Evolutionary conservation across 2,329 filamentous ascomycete genomes (phyloP).

Genomic region (Cordyceps cicadae): DNA sequence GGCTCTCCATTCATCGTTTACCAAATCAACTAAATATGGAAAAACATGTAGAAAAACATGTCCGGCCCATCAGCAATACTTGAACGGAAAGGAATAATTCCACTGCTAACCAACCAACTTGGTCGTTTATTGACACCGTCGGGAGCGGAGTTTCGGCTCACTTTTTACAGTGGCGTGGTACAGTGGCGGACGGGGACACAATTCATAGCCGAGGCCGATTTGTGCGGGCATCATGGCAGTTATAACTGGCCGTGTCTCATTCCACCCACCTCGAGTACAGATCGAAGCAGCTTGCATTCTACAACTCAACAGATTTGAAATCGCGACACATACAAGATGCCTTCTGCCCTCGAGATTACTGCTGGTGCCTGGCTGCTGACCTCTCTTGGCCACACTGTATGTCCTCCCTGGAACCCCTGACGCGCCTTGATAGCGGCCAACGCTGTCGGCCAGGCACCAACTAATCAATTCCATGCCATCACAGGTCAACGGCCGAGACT

Average conservation of each 20-base stretch:
- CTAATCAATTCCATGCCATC: too few relatives aligned
- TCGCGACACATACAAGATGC: neutral
- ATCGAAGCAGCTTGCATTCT: neutral
- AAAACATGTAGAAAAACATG: neutral
- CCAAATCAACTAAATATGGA: neutral
- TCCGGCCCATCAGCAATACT: neutral
- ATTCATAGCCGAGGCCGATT: constrained; percentile 5
- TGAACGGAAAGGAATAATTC: neutral
- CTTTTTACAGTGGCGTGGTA: neutral
- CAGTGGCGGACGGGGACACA: too few relatives aligned
- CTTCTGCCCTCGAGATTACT: constrained; percentile 4
- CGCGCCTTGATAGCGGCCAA: neutral
- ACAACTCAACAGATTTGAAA: neutral
- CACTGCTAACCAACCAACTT: neutral
- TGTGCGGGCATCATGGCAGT: neutral
- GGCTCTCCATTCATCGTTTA: neutral
- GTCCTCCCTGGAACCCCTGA: neutral
- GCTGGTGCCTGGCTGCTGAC: constrained; percentile 5
- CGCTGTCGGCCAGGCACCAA: neutral
- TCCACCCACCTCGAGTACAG: neutral
- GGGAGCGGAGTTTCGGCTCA: constrained; percentile 4
- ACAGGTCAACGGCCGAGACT: constrained; percentile 5
- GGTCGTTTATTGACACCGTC: neutral
- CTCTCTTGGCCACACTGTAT: constrained; percentile 7
- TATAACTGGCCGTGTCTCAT: neutral